Evolutionary conservation across 1,139 yeast genomes (phyloP).

Genomic region (Taphrina flavorubra): DNA sequence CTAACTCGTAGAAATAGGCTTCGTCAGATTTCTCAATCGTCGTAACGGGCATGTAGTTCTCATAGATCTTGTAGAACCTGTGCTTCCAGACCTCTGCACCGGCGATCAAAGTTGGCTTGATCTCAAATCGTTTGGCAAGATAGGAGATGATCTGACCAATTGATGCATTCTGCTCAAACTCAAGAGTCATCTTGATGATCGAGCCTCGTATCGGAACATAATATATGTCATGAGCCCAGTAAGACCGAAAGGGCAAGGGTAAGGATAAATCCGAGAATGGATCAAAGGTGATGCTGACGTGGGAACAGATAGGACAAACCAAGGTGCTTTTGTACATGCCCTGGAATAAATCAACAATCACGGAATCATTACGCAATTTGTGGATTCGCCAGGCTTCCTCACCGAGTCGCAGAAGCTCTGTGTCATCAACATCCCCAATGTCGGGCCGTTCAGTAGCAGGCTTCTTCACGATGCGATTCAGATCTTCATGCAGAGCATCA

Average conservation of each 20-base stretch:
- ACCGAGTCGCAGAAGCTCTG: slow-evolving; percentile 65
- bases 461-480: slow-evolving; percentile 78
- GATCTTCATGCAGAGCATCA: slow-evolving; percentile 92
- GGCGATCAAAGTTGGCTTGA: slow-evolving; percentile 57
- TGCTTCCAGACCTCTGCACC: slow-evolving; percentile 75
- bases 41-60: slow-evolving; percentile 65
- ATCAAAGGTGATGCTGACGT: slow-evolving; percentile 87
- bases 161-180: slow-evolving; percentile 68
- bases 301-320: slow-evolving; percentile 82
- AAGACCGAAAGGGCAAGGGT: slow-evolving; percentile 79
- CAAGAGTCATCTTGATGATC: slow-evolving; percentile 59
- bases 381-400: slow-evolving; percentile 81
- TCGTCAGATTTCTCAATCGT: slow-evolving; percentile 65
- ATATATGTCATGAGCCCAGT: slow-evolving; percentile 72
- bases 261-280: slow-evolving; percentile 90
- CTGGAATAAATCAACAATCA: slow-evolving; percentile 82
- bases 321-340: slow-evolving; percentile 89
- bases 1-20: slow-evolving; percentile 72
- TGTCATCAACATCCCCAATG: slow-evolving; percentile 62
- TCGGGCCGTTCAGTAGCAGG: slow-evolving; percentile 93
- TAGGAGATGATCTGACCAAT: slow-evolving; percentile 69
- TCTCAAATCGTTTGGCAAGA: slow-evolving; percentile 60
- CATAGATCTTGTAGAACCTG: slow-evolving; percentile 73
- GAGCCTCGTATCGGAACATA: slow-evolving; percentile 65
- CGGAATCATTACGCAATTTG: slow-evolving; percentile 79